Evolutionary conservation across 73 alveolate species (phyloP).

Genomic region (Tetrahymena malaccensis): DNA sequence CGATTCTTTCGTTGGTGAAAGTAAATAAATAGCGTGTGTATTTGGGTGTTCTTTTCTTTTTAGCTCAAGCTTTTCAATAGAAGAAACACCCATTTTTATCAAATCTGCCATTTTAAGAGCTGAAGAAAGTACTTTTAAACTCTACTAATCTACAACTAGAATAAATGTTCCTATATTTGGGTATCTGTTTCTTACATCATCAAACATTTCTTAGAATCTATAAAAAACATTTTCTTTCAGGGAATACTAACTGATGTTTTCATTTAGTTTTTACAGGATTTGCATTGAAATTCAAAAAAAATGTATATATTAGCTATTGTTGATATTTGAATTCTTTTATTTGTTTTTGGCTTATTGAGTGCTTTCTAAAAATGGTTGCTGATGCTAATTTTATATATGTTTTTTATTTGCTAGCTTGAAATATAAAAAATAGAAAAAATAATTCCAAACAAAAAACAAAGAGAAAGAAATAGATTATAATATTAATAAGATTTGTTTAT

Average conservation of each 20-base stretch:
- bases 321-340: no score
- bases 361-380: no score
- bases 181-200: neutral
- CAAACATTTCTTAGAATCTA: neutral
- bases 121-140: constrained; percentile 29
- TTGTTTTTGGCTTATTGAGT: neutral
- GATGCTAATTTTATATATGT: no score
- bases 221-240: neutral
- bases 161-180: neutral
- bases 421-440: no score
- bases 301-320: neutral
- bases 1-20: constrained; percentile 20
- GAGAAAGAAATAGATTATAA: no score
- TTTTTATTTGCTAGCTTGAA: no score
- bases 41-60: constrained; percentile 30
- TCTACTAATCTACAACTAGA: constrained; percentile 15
- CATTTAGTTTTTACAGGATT: neutral
- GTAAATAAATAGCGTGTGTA: constrained; percentile 26
- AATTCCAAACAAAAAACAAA: no score
- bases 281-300: neutral
- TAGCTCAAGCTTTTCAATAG: constrained; percentile 32
- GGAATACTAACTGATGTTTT: neutral
- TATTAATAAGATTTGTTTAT: no score
- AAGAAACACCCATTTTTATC: constrained; percentile 32
- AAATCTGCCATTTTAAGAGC: constrained; percentile 37